Base-by-base conservation (phyloP, 116 monocot species). In the Zostera marina region DNA sequence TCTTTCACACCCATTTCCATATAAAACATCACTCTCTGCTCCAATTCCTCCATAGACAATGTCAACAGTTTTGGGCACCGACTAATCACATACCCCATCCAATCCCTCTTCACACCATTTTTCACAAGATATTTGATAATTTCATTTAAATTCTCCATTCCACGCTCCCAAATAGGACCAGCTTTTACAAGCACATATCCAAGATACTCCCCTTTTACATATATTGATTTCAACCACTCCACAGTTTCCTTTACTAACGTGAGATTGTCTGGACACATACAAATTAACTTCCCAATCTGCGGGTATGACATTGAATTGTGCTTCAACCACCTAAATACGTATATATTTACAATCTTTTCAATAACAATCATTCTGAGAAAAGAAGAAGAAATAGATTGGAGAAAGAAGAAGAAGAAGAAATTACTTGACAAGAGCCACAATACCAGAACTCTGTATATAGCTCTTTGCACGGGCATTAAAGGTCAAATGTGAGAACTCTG, bases 341-440 rank as follows among this genome's bases (percentile, higher is more conserved):
- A 43, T 16, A 59, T 13, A 14, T 20, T 59, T 11, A 21, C 16
- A 59, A 43, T 43, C n/a, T n/a, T n/a, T n/a, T n/a, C 4, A 22
- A 20, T 42, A 44, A 1, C 16, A 19, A 5, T 14, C n/a, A 25
- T 25, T 54, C 21, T 10, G n/a, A 17, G 21, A 42, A 42, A 15
- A 59, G n/a, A n/a, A 6, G 10, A 21, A 11, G 21, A 41, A 59
- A 40, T 42, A 20, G 14, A 5, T 13, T 44, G 12, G 43, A 10
- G 3, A 17, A 22, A 16, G 22, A 22, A 59, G 40, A 42, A 12
- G 8, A 1, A n/a, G 22, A 19, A 58, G 22, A 38, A 41, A 19
- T 74, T 80, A 89, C 96, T 96, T 96, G 73, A 89, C 82, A 53
- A 96, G 85, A 7, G 73, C 57, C 15, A 96, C 89, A 41, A 96